Evolutionary conservation across 768 basidiomycete genomes (phyloP), one percentile per base, ranked within the genome.

Genomic region (Russula lepida): DNA sequence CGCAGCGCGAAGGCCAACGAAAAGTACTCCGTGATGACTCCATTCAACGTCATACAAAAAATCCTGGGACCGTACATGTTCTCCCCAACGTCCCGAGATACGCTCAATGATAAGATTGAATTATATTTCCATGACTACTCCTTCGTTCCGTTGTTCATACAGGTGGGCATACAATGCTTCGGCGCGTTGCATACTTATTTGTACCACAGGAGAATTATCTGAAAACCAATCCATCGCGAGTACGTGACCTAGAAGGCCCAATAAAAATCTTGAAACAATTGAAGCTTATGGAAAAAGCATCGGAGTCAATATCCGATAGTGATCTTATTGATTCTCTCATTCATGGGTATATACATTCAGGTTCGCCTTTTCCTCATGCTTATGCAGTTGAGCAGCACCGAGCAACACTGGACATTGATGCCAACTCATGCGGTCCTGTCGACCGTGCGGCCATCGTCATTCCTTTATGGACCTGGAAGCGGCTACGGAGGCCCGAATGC

Each of bases 351-450:
- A 76, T 69, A 47, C 33, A 15, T 60, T 17, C 33, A 7, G 6
- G 50, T 41, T 35, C 27, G 23, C n/a, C 19, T n/a, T n/a, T 23
- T 13, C 37, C 17, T 19, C 41, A 28, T 57, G n/a, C 43, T 52
- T 11, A 54, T 12, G 27, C 21, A 19, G 6, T 12, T 32, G 28
- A 49, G 5, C 64, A 95, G 94, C 15, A 81, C 89, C 0, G 91
- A 98, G 71, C 95, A 98, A 68, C 94, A 98, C 66, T 99, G 97
- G 97, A 79, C 86, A 12, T 74, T 99, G 58, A 90, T 99, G 84
- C 97, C 97, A 0, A 72, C 93, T 0, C 97, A 99, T 70, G 94
- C 93, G 0, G 82, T 98, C 6, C 84, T 86, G 60, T 98, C 95
- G 0, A 87, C 92, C 1, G 85, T 99, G 35, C 81, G 84, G 19